Percentiles rank a stretch among this genome's conserved stretches.
Evolutionary conservation across 257 asterid genomes (phyloP).

Genomic region (Lantana camara): DNA sequence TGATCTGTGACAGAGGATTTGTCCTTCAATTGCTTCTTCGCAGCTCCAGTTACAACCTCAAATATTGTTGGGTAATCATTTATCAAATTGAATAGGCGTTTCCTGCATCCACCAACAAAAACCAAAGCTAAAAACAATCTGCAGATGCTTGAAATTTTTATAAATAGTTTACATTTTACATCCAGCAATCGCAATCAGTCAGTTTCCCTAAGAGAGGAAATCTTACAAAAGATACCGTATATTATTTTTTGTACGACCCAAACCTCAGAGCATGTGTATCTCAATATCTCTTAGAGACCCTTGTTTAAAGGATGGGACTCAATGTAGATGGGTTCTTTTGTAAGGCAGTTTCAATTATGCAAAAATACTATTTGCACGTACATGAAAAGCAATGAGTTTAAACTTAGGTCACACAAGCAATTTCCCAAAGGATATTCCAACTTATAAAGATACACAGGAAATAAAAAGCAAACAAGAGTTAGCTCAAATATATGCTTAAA

Average conservation of each 20-base stretch:
- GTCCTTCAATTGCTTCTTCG: conserved; percentile 67
- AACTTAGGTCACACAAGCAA: conserved; percentile 6
- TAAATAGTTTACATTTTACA: neutral
- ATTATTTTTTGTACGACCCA: conserved; percentile 15
- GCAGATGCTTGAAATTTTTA: conserved; percentile 1
- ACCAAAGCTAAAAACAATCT: conserved; percentile 17
- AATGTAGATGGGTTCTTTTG: conserved; percentile 10
- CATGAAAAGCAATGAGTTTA: neutral
- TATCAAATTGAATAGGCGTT: conserved; percentile 73
- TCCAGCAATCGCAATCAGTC: conserved; percentile 3
- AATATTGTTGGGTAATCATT: conserved; percentile 80
- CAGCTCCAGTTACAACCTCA: conserved; percentile 80
- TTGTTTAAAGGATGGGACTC: conserved; percentile 28
- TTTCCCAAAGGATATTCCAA: neutral
- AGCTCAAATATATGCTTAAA: conserved; percentile 9
- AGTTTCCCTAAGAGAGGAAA: conserved; percentile 19
- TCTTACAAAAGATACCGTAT: conserved; percentile 13
- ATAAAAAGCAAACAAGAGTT: neutral
- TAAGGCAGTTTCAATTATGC: neutral
- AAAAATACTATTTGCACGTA: neutral
- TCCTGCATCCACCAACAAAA: conserved; percentile 53
- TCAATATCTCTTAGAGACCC: conserved; percentile 24
- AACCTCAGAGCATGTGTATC: conserved; percentile 20
- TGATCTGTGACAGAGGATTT: conserved; percentile 58
- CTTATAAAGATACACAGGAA: conserved; percentile 1